Conservation (phyloP, 2,329 filamentous ascomycete genomes). For the Dothistroma septosporum region DNA sequence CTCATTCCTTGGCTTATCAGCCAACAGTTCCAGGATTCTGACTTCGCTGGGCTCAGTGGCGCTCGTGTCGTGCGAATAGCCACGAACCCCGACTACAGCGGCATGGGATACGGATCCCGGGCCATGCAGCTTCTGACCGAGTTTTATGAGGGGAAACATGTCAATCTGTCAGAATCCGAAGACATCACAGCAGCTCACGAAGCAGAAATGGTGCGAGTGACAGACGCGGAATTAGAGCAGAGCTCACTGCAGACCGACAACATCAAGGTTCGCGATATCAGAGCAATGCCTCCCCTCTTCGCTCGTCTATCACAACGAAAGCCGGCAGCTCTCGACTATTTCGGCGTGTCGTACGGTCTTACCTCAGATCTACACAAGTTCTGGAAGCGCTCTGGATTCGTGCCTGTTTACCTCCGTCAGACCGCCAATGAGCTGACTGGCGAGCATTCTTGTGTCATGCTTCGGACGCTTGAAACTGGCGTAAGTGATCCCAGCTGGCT, state of each 20-base stretch:
- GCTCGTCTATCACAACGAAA: conserved; percentile 78
- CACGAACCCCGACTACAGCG: conserved; percentile 87
- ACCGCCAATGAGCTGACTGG: conserved; percentile 95
- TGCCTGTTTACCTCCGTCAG: conserved; percentile 88
- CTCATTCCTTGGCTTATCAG: conserved; percentile 96
- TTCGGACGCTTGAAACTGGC: conserved; percentile 65
- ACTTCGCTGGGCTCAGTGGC: conserved; percentile 89
- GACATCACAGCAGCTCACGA: conserved; percentile 41
- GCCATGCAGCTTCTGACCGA: conserved; percentile 82
- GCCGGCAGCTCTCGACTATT: conserved; percentile 77
- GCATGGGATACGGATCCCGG: conserved; percentile 89
- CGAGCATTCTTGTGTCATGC: conserved; percentile 97
- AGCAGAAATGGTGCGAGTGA: conserved; percentile 66
- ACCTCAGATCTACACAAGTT: conserved; percentile 87
- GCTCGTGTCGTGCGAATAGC: conserved; percentile 91
- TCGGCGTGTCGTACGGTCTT: conserved; percentile 92
- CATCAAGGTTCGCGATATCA: conserved; percentile 83
- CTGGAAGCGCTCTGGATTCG: conserved; percentile 86
- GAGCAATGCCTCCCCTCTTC: conserved; percentile 89
- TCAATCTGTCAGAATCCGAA: conserved; percentile 71
- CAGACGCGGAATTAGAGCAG: conserved; percentile 74
- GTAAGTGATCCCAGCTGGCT: conserved; percentile 74
- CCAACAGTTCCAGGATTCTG: conserved; percentile 96
- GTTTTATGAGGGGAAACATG: conserved; percentile 93
- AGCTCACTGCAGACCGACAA: conserved; percentile 78